Evolutionary conservation across 495 filamentous ascomycete species (phyloP), one percentile per base, ranked within the genome.

Genomic region (Neurospora sp.): DNA sequence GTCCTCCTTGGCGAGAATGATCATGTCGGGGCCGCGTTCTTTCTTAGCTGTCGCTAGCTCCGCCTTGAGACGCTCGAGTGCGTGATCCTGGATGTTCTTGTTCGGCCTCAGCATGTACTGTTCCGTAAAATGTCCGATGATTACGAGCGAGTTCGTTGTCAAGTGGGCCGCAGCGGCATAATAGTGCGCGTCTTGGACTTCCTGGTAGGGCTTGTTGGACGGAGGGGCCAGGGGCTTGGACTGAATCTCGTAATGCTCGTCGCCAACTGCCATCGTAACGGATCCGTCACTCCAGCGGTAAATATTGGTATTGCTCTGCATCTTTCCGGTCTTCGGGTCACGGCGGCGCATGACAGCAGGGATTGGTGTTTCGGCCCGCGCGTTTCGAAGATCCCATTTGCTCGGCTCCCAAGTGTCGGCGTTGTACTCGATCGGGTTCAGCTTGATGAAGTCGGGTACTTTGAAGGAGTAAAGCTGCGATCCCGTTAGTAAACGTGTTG

Each of bases 251-350:
- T 93, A 97, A 76, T 97, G 93, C 74, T 92, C 90, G 69, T 85
- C 85, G 10, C 94, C 92, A 61, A 89, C 78, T 0, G 88, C 89
- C 11, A 98, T 84, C 18, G 94, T 97, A 38, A 94, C 81, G 7
- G 92, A 94, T 44, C 93, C 93, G 77, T 97, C 93, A 73, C 91
- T 92, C 93, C 93, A 97, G 73, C 87, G 88, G 72, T 93, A 88
- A 38, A 95, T 83, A 66, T 91, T 88, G 7, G 93, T 87, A 79
- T 96, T 96, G 42, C 92, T 94, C 76, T 92, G 88, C 12, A 93
- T 82, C 42, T 87, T 79, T 70, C 81, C 81, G 0, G 83, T 85
- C 35, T 79, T 77, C 0, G 79, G 74, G 61, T 86, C 81, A 61
- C 80, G 81, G 42, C 81, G 81, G 74, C 80, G 84, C 35, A 84